A percentile compares a stretch with the other conserved stretches of the same genome.
Evolutionary conservation across 345 rosid genomes (phyloP).

Genomic region (Citropsis articulata): DNA sequence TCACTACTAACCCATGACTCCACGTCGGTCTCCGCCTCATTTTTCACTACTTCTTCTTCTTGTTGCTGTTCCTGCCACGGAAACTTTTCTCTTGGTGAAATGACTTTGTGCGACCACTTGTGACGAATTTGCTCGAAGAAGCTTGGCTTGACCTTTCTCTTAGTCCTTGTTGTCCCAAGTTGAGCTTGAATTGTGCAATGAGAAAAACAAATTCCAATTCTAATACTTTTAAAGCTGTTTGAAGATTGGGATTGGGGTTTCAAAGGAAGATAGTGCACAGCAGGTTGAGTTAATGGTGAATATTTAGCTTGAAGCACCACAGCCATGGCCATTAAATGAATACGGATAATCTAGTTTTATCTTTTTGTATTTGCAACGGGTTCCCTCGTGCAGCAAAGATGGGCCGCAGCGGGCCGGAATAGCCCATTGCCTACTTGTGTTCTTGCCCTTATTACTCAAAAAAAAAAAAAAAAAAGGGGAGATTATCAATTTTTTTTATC

Average conservation of each 20-base stretch:
- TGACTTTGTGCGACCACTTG: constrained; percentile 62
- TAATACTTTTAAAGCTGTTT: constrained; percentile 10
- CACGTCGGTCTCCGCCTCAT: constrained; percentile 23
- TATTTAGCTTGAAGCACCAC: constrained; percentile 8
- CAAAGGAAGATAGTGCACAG: constrained; percentile 14
- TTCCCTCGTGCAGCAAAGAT: not conserved
- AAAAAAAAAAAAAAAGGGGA: too few species aligned
- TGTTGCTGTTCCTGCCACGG: constrained; percentile 67
- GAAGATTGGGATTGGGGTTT: constrained; percentile 12
- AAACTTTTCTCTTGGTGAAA: constrained; percentile 44
- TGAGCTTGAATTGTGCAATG: constrained; percentile 24
- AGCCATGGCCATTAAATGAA: not conserved
- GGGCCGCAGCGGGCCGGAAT: not conserved
- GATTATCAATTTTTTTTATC: too few species aligned
- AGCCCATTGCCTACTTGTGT: not conserved
- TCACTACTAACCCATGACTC: constrained; percentile 20
- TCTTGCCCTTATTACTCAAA: too few species aligned
- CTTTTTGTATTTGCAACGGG: not conserved
- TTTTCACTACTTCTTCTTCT: constrained; percentile 16
- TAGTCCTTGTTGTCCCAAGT: constrained; percentile 20
- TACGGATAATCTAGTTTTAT: not conserved
- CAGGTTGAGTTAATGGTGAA: not conserved
- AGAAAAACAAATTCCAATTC: constrained; percentile 26
- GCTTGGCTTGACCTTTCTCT: constrained; percentile 66
- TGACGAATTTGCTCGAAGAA: constrained; percentile 65